Base-by-base conservation (phyloP, 2,329 filamentous ascomycete species). In the Camptophora hylomeconis region DNA sequence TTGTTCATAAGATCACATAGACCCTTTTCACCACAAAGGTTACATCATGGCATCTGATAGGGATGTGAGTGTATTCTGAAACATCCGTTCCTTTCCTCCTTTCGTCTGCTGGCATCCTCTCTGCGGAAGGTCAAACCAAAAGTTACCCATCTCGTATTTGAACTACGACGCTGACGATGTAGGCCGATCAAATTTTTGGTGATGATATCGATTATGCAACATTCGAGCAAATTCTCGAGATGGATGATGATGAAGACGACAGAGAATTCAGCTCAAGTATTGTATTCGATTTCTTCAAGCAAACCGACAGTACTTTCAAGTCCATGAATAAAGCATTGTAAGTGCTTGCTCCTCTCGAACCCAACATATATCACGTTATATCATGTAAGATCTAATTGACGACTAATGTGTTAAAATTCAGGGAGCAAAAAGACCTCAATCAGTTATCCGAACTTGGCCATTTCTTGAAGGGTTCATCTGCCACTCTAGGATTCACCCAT, bases 381-480 rank as follows among this genome's bases (percentile, higher is more conserved):
- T 11, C 5, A 13, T n/a, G 10, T 10, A 13, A 7, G 5, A 17
- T 13, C 31, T 31, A 19, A 34, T 17, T 17, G 17, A n/a, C n/a
- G n/a, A n/a, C n/a, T 12, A 20, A 21, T 33, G 20, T 23, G 33
- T 30, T 21, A 11, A 33, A 31, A 24, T 29, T 35, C 50, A 92
- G 84, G 41, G 55, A 72, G 41, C 53, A 67, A 2, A 66, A 70
- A 47, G 65, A 93, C 35, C 72, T 95, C 33, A 55, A 60, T n/a
- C 63, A 74, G 41, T 72, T 95, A 20, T 92, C 83, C 18, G 67
- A 71, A 30, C 74, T 93, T 17, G 89, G 89, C 22, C 89, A 98
- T 59, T 98, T 93, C 61, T 68, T 98, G 44, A 98, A 98, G 60
- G 89, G 89, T 36, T 95, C 87, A 5, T 94, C 87, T 6, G 87